A percentile compares a stretch with the other conserved stretches of the same genome.
Conservation (phyloP, 257 asterid genomes). For the Verbena officinalis region DNA sequence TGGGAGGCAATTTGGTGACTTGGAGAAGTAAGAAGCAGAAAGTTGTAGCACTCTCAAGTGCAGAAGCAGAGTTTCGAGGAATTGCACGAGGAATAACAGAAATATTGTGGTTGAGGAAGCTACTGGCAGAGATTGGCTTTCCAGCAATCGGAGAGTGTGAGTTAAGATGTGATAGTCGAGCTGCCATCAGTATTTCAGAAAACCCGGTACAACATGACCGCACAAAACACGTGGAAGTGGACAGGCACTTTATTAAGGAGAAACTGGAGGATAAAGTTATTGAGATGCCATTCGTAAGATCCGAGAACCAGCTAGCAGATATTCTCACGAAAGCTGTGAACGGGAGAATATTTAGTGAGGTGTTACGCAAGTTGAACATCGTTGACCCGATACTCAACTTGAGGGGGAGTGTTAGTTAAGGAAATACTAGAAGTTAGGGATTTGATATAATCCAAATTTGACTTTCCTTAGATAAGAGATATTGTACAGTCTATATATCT, state of each 20-base stretch:
- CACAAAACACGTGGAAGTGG: background rate
- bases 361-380: background rate
- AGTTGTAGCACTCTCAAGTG: background rate
- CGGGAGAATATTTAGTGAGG: background rate
- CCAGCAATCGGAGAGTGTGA: background rate
- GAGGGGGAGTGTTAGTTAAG: background rate
- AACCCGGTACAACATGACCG: background rate
- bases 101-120: background rate
- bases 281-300: background rate
- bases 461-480: no score
- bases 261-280: background rate
- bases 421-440: no score
- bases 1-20: slow-evolving; percentile 1
- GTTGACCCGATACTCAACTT: background rate
- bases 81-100: background rate
- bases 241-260: background rate
- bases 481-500: no score
- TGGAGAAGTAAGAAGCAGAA: slow-evolving; percentile 14
- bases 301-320: background rate
- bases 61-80: background rate
- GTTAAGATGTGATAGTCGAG: background rate
- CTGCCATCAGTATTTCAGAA: background rate
- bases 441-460: no score
- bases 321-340: background rate
- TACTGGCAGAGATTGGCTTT: background rate